A percentile compares a stretch with the other conserved stretches of the same genome.
phyloP scores from a whole-genome alignment of 192 early-diverging fungal species.

The Linnemannia elongata region DNA sequence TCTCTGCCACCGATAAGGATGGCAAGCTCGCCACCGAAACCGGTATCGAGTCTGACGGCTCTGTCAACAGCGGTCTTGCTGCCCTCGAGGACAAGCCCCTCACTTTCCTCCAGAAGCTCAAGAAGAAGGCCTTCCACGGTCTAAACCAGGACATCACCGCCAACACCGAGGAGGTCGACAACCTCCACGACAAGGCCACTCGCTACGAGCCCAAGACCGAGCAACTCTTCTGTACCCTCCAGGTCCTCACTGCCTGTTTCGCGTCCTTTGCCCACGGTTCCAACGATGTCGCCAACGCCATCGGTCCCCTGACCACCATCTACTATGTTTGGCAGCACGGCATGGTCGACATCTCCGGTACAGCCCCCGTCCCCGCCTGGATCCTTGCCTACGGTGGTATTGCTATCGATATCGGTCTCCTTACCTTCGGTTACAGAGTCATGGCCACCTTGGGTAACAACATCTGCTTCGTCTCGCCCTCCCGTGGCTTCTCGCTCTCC shows the following conservation, averaged over 20 bases:
- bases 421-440: slow-evolving; percentile 80
- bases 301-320: slow-evolving; percentile 84
- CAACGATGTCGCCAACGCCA: slow-evolving; percentile 92
- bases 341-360: slow-evolving; percentile 60
- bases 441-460: slow-evolving; percentile 89
- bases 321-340: slow-evolving; percentile 73
- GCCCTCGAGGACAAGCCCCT: slow-evolving; percentile 14
- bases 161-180: slow-evolving; percentile 53
- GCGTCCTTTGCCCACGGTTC: slow-evolving; percentile 91
- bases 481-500: slow-evolving; percentile 86
- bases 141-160: slow-evolving; percentile 50
- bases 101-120: slow-evolving; percentile 15
- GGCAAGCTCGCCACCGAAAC: neutral
- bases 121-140: slow-evolving; percentile 17
- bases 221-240: slow-evolving; percentile 87
- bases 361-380: slow-evolving; percentile 76
- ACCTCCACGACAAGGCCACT: slow-evolving; percentile 73
- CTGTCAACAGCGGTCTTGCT: slow-evolving; percentile 17
- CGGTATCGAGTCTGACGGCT: slow-evolving; percentile 4
- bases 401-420: slow-evolving; percentile 83
- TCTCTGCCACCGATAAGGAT: slow-evolving; percentile 2
- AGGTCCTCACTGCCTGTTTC: slow-evolving; percentile 84
- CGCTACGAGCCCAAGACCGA: slow-evolving; percentile 83
- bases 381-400: slow-evolving; percentile 79
- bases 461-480: slow-evolving; percentile 87